Evolutionary conservation across 2,329 filamentous ascomycete genomes (phyloP), one percentile per base, ranked within the genome.

Genomic region (Hymenoscyphus occultus): DNA sequence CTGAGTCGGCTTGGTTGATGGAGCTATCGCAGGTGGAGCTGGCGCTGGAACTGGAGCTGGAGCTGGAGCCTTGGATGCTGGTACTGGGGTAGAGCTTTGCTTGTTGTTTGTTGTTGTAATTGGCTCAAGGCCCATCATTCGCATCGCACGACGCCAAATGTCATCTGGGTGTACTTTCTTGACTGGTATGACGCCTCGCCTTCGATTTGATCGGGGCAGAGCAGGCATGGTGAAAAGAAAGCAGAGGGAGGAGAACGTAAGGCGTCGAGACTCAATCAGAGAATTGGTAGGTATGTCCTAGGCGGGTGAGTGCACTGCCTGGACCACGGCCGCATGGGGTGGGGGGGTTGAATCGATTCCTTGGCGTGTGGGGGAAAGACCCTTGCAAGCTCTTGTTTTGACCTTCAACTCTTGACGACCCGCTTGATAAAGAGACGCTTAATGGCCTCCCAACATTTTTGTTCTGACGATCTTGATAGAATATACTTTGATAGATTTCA

Each of bases 41-140:
- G 3, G 35, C 5, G 9, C 22, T 22, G 32, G 56, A 59, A n/a
- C 19, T 10, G 39, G 39, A 59, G 45, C 22, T n/a, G 59, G 35
- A 40, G 51, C 28, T 42, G 32, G 56, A 59, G 64, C 45, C 39
- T 56, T 42, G 40, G 39, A 31, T 45, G 48, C 35, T 39, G 39
- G 61, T 4, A 16, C 45, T 57, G 32, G n/a, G 35, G 62, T 35
- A 19, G 42, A 51, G 60, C 48, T 45, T 51, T 56, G 45, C 28
- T 56, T 60, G 54, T 56, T 56, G 56, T 40, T 60, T n/a, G 60
- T 61, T 59, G 61, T 31, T 54, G 42, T 67, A 48, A 68, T 28
- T 31, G 60, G 61, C 58, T 69, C 64, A 54, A 69, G 63, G n/a
- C 69, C 67, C 62, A 71, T 67, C 40, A 67, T 56, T 28, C 67